Conservation (phyloP, 345 rosid species). For the thale cress (Arabidopsis thaliana) region TAIR10.1 NC_003076.8:5141001-5141500, state of each 20-base stretch:
- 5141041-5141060: background rate
- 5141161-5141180: slow-evolving; percentile 13
- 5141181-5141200: background rate
- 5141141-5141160: slow-evolving; percentile 19
- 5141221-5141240: background rate
- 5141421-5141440: slow-evolving; percentile 7
- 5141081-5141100: background rate
- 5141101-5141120: slow-evolving; percentile 9
- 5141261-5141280: slow-evolving; percentile 14
- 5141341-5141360: background rate
- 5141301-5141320: background rate
- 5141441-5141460: slow-evolving; percentile 65
- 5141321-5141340: background rate
- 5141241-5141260: background rate
- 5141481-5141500: slow-evolving; percentile 69
- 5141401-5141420: slow-evolving; percentile 5
- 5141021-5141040: background rate
- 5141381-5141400: background rate
- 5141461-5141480: slow-evolving; percentile 76
- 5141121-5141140: background rate
- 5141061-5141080: background rate
- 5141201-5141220: background rate
- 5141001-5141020: slow-evolving; percentile 3
- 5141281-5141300: background rate
- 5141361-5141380: background rate